Evolutionary conservation across 441 rosid genomes (phyloP).

Genomic region (Populus hybrid): DNA sequence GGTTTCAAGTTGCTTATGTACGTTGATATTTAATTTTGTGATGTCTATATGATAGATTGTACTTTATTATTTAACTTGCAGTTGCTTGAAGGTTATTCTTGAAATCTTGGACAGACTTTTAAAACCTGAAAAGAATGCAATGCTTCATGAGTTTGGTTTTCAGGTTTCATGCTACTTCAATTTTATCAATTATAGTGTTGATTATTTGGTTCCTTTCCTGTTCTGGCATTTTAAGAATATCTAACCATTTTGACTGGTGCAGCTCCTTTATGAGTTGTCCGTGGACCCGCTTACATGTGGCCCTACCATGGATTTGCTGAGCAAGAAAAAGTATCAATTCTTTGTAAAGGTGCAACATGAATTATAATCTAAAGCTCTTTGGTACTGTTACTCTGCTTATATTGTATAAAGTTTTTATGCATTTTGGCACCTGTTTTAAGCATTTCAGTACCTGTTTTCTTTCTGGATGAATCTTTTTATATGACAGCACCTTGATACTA

Average conservation of each 20-base stretch:
- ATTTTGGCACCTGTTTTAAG: not conserved
- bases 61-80: conserved; percentile 32
- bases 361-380: conserved; percentile 8
- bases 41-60: conserved; percentile 8
- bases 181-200: conserved; percentile 2
- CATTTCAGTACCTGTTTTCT: conserved; percentile 10
- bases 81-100: conserved; percentile 95
- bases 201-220: not conserved
- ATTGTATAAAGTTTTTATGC: conserved; percentile 7
- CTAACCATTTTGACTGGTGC: conserved; percentile 28
- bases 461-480: conserved; percentile 4
- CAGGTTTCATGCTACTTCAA: conserved; percentile 54
- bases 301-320: conserved; percentile 86
- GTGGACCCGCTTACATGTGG: conserved; percentile 82
- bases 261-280: conserved; percentile 88
- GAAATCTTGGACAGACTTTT: conserved; percentile 78
- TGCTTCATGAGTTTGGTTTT: conserved; percentile 89
- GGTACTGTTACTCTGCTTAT: conserved; percentile 6
- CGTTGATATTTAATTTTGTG: not conserved
- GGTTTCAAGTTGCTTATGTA: conserved; percentile 1
- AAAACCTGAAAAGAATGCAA: conserved; percentile 76
- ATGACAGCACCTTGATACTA: conserved; percentile 77
- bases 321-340: conserved; percentile 81
- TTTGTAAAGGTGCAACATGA: conserved; percentile 58
- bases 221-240: conserved; percentile 7